Evolutionary conservation across 176 grass and related monocot genomes (phyloP).

Genomic region (Aegilops umbellulata): DNA sequence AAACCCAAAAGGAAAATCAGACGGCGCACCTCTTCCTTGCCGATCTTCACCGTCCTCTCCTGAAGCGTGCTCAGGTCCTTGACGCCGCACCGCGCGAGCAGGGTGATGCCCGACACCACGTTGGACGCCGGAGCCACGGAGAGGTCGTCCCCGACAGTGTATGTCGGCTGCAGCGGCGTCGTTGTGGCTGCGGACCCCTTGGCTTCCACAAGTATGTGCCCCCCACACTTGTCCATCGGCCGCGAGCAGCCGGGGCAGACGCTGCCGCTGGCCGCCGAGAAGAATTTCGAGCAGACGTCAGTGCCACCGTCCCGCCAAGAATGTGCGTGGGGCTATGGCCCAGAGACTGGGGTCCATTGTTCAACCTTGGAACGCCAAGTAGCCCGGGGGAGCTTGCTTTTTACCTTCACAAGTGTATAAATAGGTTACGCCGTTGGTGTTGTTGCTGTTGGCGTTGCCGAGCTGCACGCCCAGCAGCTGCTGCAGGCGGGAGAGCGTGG

Average conservation of each 20-base stretch:
- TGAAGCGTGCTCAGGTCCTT: slow-evolving; percentile 14
- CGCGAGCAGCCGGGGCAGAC: not conserved
- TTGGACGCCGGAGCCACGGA: slow-evolving; percentile 18
- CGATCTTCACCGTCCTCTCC: slow-evolving; percentile 11
- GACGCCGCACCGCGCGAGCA: slow-evolving; percentile 11
- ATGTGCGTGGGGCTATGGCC: too few species aligned
- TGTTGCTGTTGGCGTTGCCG: not conserved
- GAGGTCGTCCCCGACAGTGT: slow-evolving; percentile 18
- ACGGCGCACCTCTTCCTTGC: slow-evolving; percentile 8
- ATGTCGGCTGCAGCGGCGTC: not conserved
- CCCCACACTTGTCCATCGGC: not conserved
- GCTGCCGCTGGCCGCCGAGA: not conserved
- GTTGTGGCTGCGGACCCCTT: not conserved
- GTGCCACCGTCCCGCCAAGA: too few species aligned
- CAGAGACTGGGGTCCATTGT: too few species aligned
- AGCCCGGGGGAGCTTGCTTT: not conserved
- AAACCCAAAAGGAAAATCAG: not conserved
- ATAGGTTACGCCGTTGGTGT: not conserved
- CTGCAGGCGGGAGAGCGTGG: not conserved
- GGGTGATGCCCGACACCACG: not conserved
- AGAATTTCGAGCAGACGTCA: not conserved
- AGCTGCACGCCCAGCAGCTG: not conserved
- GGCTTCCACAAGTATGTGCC: not conserved
- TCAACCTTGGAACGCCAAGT: too few species aligned
- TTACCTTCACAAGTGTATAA: not conserved